Percentiles rank a stretch among this genome's conserved stretches.
Conservation (phyloP, 305 asterid genomes). For the Fraxinus platypoda region DNA sequence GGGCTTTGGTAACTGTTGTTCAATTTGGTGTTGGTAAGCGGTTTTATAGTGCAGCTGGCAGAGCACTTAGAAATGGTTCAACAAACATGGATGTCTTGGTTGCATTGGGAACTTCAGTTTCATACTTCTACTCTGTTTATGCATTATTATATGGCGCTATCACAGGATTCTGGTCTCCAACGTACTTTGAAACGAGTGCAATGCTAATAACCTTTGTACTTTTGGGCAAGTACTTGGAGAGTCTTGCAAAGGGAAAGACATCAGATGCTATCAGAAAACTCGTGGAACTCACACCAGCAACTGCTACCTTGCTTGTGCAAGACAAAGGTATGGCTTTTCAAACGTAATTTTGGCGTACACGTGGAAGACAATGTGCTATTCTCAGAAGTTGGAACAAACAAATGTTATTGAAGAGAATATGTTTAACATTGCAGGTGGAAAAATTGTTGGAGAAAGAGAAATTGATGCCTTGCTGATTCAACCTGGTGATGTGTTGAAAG, state of each 20-base stretch:
- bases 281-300: conserved; percentile 92
- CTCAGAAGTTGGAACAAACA: conserved; percentile 8
- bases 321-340: conserved; percentile 60
- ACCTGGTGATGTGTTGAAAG: conserved; percentile 89
- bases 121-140: conserved; percentile 88
- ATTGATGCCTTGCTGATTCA: conserved; percentile 90
- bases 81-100: conserved; percentile 99
- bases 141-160: conserved; percentile 87
- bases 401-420: conserved; percentile 5
- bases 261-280: conserved; percentile 97
- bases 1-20: conserved; percentile 86
- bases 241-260: conserved; percentile 95
- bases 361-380: neutral
- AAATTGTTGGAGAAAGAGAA: conserved; percentile 79
- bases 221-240: conserved; percentile 92
- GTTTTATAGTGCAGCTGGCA: conserved; percentile 91
- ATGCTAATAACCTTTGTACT: conserved; percentile 97
- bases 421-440: conserved; percentile 69
- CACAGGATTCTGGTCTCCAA: conserved; percentile 91
- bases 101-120: conserved; percentile 95
- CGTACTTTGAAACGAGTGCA: conserved; percentile 97
- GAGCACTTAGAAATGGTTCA: conserved; percentile 97
- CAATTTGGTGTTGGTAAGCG: conserved; percentile 96
- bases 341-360: neutral
- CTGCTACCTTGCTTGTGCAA: conserved; percentile 71